Base-by-base conservation (phyloP, 2,329 filamentous ascomycete species). In the Sclerotinia spermophila region DNA sequence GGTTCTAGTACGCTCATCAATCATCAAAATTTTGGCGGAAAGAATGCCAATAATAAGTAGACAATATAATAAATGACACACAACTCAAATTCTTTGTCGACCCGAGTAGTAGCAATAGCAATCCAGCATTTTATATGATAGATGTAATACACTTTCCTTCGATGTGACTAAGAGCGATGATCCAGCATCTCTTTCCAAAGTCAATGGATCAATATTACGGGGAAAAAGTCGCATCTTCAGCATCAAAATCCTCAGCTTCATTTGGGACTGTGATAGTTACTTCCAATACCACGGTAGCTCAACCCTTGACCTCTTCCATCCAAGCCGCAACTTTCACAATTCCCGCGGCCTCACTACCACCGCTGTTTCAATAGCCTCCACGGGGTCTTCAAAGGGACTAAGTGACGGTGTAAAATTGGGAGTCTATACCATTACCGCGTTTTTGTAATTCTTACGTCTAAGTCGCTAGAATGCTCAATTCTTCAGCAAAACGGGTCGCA, bases 71-170 rank as follows among this genome's bases (percentile, higher is more conserved):
- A 55, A 55, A 3, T 33, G 17, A n/a, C 17, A 33, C 6, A 33
- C 15, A 33, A 33, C 17, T 21, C 27, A 7, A 21, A 10, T 55
- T 4, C 5, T 5, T 33, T 13, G 3, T 21, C 6, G 7, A 55
- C 0, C 15, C 30, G 3, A 19, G 0, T 33, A 0, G 7, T 33
- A 21, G 2, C 3, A 33, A 55, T 33, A 10, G 17, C 0, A 33
- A 24, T 56, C 30, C 3, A 6, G 21, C 3, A 55, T 24, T 3
- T 21, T 17, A 33, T 13, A 21, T 33, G 27, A 56, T 33, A 33
- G 17, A 56, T 33, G 1, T 3, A 56, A 56, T 56, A 2, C 1
- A 5, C 30, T 21, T 33, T 7, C 33, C 19, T 56, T 21, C 4
- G 7, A 56, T 7, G 8, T 13, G 53, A 21, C 8, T 15, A 56